phyloP scores from a whole-genome alignment of 140 eudicot genomes.

The Erigeron philadelphicus region DNA sequence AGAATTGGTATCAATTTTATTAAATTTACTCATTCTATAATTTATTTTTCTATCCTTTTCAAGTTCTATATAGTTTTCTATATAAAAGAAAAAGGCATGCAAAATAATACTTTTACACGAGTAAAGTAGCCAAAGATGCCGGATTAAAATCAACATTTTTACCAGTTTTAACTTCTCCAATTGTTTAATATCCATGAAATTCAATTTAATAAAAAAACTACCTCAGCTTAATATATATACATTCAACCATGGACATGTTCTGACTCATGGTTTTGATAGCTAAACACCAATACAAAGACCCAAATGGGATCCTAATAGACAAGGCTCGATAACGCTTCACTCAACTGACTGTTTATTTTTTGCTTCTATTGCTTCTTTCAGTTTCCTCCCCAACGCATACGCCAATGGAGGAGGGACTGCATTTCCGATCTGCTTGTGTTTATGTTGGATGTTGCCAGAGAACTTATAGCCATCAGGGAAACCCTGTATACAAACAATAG shows the following conservation, averaged over 20 bases:
- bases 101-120: too few relatives aligned
- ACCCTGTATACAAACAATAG: conserved; percentile 39
- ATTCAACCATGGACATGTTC: neutral
- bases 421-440: conserved; percentile 75
- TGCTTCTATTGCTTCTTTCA: conserved; percentile 56
- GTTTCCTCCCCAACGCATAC: conserved; percentile 70
- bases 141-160: neutral
- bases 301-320: neutral
- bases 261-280: neutral
- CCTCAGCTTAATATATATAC: neutral
- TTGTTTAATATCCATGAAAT: neutral
- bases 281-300: too few relatives aligned
- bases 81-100: too few relatives aligned
- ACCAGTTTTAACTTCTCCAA: neutral
- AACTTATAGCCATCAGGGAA: conserved; percentile 64
- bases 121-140: too few relatives aligned
- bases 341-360: conserved; percentile 22
- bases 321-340: conserved; percentile 7
- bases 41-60: too few relatives aligned
- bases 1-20: too few relatives aligned
- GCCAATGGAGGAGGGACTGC: conserved; percentile 81
- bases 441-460: conserved; percentile 58
- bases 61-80: too few relatives aligned
- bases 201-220: neutral
- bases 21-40: too few relatives aligned